A percentile compares a stretch with the other conserved stretches of the same genome.
Conservation (phyloP, 2,329 filamentous ascomycete species). For the Raffaelea ambrosiae region DNA sequence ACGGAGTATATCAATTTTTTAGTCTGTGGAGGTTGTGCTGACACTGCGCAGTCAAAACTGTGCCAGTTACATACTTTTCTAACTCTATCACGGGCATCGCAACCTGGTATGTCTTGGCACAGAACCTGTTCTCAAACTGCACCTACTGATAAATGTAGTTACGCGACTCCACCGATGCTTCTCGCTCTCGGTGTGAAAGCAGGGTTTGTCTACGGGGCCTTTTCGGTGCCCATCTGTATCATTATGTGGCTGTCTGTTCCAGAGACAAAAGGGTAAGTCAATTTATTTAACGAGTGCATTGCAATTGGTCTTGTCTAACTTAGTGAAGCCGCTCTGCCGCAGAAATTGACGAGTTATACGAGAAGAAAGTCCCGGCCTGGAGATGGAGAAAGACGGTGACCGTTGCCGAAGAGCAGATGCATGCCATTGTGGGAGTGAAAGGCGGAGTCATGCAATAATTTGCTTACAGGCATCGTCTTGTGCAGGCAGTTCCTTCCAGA, state of each 20-base stretch:
- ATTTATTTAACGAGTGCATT: too few species aligned
- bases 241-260: constrained; percentile 7
- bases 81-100: constrained; percentile 8
- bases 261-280: constrained; percentile 4
- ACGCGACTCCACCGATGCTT: constrained; percentile 7
- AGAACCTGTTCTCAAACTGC: too few species aligned
- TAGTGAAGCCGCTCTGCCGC: constrained; percentile 4
- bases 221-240: constrained; percentile 5
- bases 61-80: constrained; percentile 5
- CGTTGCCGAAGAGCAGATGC: constrained; percentile 5
- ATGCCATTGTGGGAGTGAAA: too few species aligned
- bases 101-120: constrained; percentile 4
- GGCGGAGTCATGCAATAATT: too few species aligned
- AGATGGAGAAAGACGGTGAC: constrained; percentile 5
- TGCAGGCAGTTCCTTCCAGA: too few species aligned
- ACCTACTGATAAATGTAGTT: too few species aligned
- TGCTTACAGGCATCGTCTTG: too few species aligned
- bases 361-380: constrained; percentile 8
- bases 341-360: constrained; percentile 10
- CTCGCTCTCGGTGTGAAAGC: constrained; percentile 3
- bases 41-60: constrained; percentile 6
- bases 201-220: constrained; percentile 8
- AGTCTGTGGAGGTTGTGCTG: too few species aligned
- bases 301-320: neutral
- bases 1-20: too few species aligned